These are phyloP conservation scores for Otatea glauca DNA, from an alignment of 176 grass and related monocot genomes.

Conservation along the genomic window DNA sequence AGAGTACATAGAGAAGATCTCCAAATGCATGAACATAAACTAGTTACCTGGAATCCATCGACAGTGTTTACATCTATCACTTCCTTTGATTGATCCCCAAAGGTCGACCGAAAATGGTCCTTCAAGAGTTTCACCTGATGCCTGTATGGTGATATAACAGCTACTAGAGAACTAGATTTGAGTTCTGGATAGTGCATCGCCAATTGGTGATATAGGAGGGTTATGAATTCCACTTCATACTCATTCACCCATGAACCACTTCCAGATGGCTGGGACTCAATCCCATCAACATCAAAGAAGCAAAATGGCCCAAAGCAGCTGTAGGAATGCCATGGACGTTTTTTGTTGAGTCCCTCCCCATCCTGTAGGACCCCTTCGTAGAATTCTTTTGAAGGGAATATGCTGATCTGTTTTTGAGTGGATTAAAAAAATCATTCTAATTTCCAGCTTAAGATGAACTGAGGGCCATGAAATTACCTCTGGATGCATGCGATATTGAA, in stretches of 20 bases:
- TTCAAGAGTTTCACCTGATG: conserved; percentile 80
- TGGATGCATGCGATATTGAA: conserved; percentile 98
- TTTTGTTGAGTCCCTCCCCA: conserved; percentile 66
- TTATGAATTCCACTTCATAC: conserved; percentile 88
- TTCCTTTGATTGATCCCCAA: conserved; percentile 83
- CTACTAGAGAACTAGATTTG: conserved; percentile 71
- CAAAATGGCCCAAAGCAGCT: conserved; percentile 86
- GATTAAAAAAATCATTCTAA: conserved; percentile 30
- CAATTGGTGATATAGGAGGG: conserved; percentile 76
- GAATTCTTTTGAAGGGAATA: conserved; percentile 97
- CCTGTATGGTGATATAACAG: conserved; percentile 87
- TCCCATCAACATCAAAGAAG: conserved; percentile 94
- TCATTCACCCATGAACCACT: conserved; percentile 92
- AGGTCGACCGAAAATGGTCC: conserved; percentile 73
- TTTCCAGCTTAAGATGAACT: conserved; percentile 33
- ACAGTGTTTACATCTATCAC: conserved; percentile 92
- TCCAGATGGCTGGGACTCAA: conserved; percentile 74
- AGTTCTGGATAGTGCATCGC: conserved; percentile 66
- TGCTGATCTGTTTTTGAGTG: conserved; percentile 72
- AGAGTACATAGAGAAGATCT: conserved; percentile 28
- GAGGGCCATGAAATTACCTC: conserved; percentile 53
- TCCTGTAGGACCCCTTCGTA: conserved; percentile 81
- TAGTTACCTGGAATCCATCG: conserved; percentile 95
- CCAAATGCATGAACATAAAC: conserved; percentile 32
- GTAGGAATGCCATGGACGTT: conserved; percentile 69